A percentile compares a stretch with the other conserved stretches of the same genome.
phyloP scores from a whole-genome alignment of 2,329 filamentous ascomycete species.

The Metarhizium robertsii region DNA sequence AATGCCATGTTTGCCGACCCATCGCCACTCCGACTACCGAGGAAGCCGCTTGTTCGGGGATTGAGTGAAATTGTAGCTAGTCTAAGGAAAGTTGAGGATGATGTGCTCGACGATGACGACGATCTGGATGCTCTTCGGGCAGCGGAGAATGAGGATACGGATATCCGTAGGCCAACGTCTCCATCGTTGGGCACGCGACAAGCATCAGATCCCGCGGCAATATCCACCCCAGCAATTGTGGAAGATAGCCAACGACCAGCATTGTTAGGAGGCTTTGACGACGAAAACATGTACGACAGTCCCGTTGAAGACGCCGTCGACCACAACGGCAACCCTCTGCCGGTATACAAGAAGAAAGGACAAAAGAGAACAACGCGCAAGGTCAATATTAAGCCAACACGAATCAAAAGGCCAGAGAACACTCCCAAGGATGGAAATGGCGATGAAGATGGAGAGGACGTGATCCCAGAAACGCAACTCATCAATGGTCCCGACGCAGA shows the following conservation, averaged over 20 bases:
- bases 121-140: slow-evolving; percentile 68
- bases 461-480: slow-evolving; percentile 19
- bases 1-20: slow-evolving; percentile 40
- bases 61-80: slow-evolving; percentile 66
- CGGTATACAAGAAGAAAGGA: slow-evolving; percentile 72
- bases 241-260: slow-evolving; percentile 36
- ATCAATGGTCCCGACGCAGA: slow-evolving; percentile 11
- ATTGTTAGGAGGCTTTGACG: slow-evolving; percentile 53
- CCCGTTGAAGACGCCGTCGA: slow-evolving; percentile 41
- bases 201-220: slow-evolving; percentile 18
- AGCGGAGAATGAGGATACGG: slow-evolving; percentile 44
- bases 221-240: slow-evolving; percentile 20
- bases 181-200: slow-evolving; percentile 8
- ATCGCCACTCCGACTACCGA: slow-evolving; percentile 42
- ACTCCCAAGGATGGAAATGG: slow-evolving; percentile 17
- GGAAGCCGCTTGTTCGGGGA: slow-evolving; percentile 56
- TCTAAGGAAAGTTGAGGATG: slow-evolving; percentile 60
- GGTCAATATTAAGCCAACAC: slow-evolving; percentile 52
- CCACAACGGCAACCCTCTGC: slow-evolving; percentile 49
- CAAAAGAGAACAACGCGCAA: slow-evolving; percentile 68
- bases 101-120: slow-evolving; percentile 50
- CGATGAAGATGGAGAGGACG: slow-evolving; percentile 16
- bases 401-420: slow-evolving; percentile 35
- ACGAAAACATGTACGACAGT: slow-evolving; percentile 50
- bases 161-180: slow-evolving; percentile 12